A percentile compares a stretch with the other conserved stretches of the same genome.
Evolutionary conservation across 2,329 filamentous ascomycete species (phyloP).

Genomic region (Talaromyces sp.): DNA sequence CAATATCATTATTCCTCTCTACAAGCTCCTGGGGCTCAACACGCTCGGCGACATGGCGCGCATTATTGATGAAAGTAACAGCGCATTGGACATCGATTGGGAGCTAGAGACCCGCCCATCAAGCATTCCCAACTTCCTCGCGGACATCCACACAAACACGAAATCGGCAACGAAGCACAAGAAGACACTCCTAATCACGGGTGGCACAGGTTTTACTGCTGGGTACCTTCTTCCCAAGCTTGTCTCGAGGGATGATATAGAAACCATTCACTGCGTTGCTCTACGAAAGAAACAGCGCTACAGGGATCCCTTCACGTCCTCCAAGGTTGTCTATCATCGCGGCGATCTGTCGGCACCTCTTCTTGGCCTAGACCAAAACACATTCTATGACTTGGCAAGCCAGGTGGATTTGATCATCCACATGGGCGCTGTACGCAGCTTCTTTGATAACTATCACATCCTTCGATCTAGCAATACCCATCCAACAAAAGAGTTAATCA

Average conservation of each 20-base stretch:
- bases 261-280: neutral
- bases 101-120: neutral
- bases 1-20: constrained; percentile 17
- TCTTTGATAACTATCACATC: constrained; percentile 27
- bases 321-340: constrained; percentile 8
- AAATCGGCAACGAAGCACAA: neutral
- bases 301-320: neutral
- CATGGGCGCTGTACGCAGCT: constrained; percentile 18
- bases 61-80: neutral
- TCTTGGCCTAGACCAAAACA: constrained; percentile 5
- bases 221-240: neutral
- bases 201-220: neutral
- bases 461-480: constrained; percentile 26
- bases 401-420: constrained; percentile 16
- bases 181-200: neutral
- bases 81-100: neutral
- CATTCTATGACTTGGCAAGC: neutral
- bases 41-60: constrained; percentile 20
- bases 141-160: neutral
- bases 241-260: neutral
- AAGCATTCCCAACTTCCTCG: neutral
- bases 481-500: constrained; percentile 24
- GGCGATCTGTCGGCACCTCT: constrained; percentile 11
- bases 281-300: too few species aligned
- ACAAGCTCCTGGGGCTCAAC: constrained; percentile 20